Conservation (phyloP, 1,139 yeast species). For the Arxiozyma heterogenica region DNA sequence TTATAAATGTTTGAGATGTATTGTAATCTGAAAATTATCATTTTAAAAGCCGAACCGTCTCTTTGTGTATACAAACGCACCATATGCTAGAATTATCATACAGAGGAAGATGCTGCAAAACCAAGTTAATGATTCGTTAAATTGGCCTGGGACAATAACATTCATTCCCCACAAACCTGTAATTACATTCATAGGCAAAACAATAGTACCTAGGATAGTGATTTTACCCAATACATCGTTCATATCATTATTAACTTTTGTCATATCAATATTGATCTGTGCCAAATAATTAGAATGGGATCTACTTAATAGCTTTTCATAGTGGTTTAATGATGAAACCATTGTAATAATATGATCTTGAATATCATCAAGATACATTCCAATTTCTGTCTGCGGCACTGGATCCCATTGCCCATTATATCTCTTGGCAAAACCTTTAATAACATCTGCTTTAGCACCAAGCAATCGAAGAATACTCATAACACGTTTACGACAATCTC, state of each 20-base stretch:
- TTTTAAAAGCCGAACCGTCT: constrained; percentile 29
- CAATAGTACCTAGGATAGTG: constrained; percentile 89
- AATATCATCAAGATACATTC: constrained; percentile 86
- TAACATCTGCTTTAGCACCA: constrained; percentile 93
- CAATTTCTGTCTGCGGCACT: constrained; percentile 68
- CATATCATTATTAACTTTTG: constrained; percentile 93
- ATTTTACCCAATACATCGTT: constrained; percentile 92
- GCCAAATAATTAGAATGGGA: constrained; percentile 94
- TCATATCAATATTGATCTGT: constrained; percentile 94
- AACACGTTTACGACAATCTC: constrained; percentile 88
- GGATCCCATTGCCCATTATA: constrained; percentile 77
- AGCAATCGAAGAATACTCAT: constrained; percentile 79
- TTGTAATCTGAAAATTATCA: no score
- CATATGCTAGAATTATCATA: constrained; percentile 38
- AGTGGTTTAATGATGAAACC: constrained; percentile 91
- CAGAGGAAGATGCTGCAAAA: constrained; percentile 46
- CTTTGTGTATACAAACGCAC: constrained; percentile 40
- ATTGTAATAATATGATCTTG: constrained; percentile 93
- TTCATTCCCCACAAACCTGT: constrained; percentile 99
- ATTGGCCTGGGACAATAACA: constrained; percentile 92
- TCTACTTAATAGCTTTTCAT: constrained; percentile 84
- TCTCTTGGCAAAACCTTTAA: constrained; percentile 85
- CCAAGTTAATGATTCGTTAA: constrained; percentile 64
- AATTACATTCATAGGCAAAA: constrained; percentile 84
- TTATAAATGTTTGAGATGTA: not conserved